Evolutionary conservation across 2,329 filamentous ascomycete species (phyloP).

Genomic region (Fusarium marasasianum): DNA sequence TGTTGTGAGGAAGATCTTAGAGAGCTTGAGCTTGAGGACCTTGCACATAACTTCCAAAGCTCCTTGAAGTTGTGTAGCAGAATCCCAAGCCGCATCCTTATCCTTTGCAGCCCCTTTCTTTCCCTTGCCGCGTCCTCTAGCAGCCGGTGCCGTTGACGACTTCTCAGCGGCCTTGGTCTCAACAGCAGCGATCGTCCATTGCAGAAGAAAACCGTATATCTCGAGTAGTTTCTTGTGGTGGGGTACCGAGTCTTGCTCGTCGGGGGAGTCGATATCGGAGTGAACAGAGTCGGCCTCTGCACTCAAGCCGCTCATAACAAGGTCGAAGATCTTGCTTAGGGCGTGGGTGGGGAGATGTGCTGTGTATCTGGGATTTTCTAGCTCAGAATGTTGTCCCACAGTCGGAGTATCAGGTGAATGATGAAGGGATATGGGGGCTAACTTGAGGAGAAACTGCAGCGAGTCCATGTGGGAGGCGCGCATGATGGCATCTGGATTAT

Average conservation of each 20-base stretch:
- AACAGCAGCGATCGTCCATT: constrained; percentile 95
- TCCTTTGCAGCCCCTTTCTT: constrained; percentile 83
- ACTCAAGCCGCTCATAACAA: constrained; percentile 85
- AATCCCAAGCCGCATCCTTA: constrained; percentile 90
- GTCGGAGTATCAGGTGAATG: constrained; percentile 31
- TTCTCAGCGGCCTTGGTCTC: constrained; percentile 95
- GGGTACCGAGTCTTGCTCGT: constrained; percentile 86
- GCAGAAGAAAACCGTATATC: constrained; percentile 91
- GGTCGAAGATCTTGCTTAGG: constrained; percentile 91
- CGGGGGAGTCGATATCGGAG: constrained; percentile 82
- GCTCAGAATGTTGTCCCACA: constrained; percentile 44
- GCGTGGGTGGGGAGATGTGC: constrained; percentile 81
- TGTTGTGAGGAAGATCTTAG: constrained; percentile 93
- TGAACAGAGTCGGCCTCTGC: constrained; percentile 87
- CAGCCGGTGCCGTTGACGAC: constrained; percentile 72
- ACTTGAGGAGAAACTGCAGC: constrained; percentile 96
- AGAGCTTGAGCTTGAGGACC: constrained; percentile 89
- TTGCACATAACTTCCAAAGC: constrained; percentile 96
- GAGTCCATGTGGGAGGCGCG: constrained; percentile 87
- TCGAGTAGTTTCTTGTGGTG: constrained; percentile 94
- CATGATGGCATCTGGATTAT: constrained; percentile 88
- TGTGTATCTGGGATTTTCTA: constrained; percentile 78
- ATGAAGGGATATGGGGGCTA: constrained; percentile 66
- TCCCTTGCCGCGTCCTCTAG: constrained; percentile 76
- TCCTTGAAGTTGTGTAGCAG: constrained; percentile 83